Evolutionary conservation across 768 basidiomycete genomes (phyloP).

Genomic region (Amanita rubescens): DNA sequence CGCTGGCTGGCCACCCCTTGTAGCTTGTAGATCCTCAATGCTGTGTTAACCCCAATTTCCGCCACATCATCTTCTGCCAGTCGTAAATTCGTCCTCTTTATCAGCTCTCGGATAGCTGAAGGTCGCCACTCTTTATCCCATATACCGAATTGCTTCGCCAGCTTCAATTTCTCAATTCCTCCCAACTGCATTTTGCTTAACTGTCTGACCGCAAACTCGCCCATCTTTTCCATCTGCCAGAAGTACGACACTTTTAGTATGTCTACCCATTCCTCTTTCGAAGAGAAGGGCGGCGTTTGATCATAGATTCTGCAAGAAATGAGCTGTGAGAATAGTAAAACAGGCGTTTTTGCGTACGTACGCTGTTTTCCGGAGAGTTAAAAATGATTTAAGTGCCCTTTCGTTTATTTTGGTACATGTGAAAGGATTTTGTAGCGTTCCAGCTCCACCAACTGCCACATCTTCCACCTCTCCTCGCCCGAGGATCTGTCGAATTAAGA

Average conservation of each 20-base stretch:
- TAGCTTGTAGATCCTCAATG: slow-evolving; percentile 16
- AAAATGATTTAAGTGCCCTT: not conserved
- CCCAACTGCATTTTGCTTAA: slow-evolving; percentile 12
- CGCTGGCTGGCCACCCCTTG: not conserved
- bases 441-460: not conserved
- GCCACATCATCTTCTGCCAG: slow-evolving; percentile 20
- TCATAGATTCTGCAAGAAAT: not conserved
- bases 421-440: not conserved
- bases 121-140: slow-evolving; percentile 22
- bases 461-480: too few species aligned
- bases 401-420: not conserved
- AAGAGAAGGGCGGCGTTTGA: not conserved
- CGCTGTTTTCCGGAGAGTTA: not conserved
- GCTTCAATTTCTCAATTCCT: slow-evolving; percentile 20
- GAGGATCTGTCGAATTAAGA: too few species aligned
- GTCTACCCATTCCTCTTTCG: slow-evolving; percentile 10
- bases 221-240: slow-evolving; percentile 16
- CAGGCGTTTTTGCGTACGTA: not conserved
- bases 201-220: slow-evolving; percentile 18
- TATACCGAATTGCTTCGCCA: slow-evolving; percentile 25
- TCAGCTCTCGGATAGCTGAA: slow-evolving; percentile 20
- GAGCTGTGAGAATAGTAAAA: not conserved
- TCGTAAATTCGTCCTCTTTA: slow-evolving; percentile 13
- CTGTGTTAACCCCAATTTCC: slow-evolving; percentile 19
- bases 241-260: slow-evolving; percentile 9